A percentile compares a stretch with the other conserved stretches of the same genome.
Conservation (phyloP, 2,329 filamentous ascomycete genomes). For the Fusarium coffeatum region DNA sequence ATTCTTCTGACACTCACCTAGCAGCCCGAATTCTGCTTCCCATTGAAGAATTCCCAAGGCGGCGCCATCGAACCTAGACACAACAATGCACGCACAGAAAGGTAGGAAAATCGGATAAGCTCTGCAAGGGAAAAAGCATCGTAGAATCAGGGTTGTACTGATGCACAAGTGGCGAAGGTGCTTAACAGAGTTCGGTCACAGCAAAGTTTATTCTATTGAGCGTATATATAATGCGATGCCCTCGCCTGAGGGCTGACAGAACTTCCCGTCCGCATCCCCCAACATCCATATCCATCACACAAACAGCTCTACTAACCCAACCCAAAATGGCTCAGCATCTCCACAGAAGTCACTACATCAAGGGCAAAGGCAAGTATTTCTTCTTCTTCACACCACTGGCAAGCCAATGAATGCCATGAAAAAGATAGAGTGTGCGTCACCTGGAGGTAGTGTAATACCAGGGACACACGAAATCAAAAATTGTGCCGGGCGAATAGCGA, state of each 20-base stretch:
- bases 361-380: neutral
- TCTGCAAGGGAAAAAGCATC: neutral
- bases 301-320: neutral
- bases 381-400: slow-evolving; percentile 8
- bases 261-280: neutral
- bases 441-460: slow-evolving; percentile 7
- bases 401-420: slow-evolving; percentile 15
- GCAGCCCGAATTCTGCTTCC: neutral
- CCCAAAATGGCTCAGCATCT: neutral
- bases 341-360: neutral
- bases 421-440: neutral
- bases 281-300: neutral
- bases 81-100: neutral
- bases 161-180: neutral
- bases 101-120: neutral
- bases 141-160: neutral
- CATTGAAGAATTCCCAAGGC: neutral
- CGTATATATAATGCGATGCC: neutral
- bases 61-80: neutral
- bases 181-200: neutral
- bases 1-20: neutral
- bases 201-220: neutral
- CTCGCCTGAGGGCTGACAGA: neutral
- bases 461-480: neutral
- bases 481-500: neutral